phyloP scores from a whole-genome alignment of 345 rosid genomes.

The Eucalyptus melliodora region DNA sequence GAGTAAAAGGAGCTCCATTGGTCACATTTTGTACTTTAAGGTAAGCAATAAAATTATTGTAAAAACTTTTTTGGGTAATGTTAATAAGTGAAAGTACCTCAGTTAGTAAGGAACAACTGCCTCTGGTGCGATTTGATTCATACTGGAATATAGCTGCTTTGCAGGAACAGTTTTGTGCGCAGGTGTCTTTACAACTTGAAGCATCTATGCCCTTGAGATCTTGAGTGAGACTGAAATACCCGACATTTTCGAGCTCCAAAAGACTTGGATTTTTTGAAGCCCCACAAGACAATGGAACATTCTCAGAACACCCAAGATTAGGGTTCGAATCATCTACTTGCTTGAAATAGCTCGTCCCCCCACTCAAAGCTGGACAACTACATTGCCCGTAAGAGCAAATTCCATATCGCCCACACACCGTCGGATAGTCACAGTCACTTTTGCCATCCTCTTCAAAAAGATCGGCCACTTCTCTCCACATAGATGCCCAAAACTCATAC shows the following conservation, averaged over 20 bases:
- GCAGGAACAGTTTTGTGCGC: conserved; percentile 9
- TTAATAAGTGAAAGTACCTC: background rate
- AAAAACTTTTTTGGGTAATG: too few relatives aligned
- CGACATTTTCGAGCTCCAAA: background rate
- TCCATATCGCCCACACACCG: too few relatives aligned
- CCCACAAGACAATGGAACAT: background rate
- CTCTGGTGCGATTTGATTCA: background rate
- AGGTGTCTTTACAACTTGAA: background rate
- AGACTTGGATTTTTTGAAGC: background rate
- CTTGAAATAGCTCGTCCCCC: background rate
- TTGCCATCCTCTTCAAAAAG: too few relatives aligned
- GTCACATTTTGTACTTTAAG: background rate
- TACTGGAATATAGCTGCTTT: background rate
- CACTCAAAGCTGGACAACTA: too few relatives aligned
- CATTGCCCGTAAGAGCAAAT: too few relatives aligned
- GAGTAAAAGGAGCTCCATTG: background rate
- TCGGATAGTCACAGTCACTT: rapidly evolving
- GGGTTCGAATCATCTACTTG: background rate
- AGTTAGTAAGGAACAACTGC: background rate
- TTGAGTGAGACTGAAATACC: background rate
- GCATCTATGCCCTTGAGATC: rapidly evolving
- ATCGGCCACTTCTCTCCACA: rapidly evolving
- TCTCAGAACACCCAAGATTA: background rate
- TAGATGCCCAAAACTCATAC: rapidly evolving
- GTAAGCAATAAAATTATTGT: background rate